Conservation (phyloP, 306 rosid genomes). For the Carpinus viminea region DNA sequence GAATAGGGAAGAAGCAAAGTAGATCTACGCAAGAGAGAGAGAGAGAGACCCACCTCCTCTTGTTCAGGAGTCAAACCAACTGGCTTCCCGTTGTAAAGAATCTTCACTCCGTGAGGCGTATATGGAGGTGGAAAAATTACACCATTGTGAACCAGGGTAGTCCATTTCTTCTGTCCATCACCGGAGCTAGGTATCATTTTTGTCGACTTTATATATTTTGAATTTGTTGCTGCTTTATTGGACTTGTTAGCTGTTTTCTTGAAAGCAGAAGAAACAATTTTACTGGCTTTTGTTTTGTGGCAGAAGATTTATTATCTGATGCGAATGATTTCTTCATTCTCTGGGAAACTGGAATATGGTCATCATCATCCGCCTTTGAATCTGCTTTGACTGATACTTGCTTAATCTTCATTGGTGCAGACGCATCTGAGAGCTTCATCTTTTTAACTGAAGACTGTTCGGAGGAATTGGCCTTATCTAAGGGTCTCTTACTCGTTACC, state of each 20-base stretch:
- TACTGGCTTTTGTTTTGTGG: conserved; percentile 26
- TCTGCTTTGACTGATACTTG: conserved; percentile 35
- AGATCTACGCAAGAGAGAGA: conserved; percentile 11
- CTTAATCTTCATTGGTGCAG: conserved; percentile 36
- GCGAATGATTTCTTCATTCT: conserved; percentile 40
- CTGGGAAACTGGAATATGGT: conserved; percentile 47
- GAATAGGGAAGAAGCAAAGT: neutral
- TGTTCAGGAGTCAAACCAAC: conserved; percentile 55
- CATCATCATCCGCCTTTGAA: conserved; percentile 44
- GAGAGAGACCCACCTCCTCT: neutral
- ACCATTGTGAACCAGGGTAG: conserved; percentile 87
- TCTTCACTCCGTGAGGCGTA: conserved; percentile 72
- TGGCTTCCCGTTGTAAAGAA: conserved; percentile 74
- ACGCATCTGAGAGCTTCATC: conserved; percentile 36
- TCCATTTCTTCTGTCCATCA: conserved; percentile 98
- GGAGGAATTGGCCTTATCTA: conserved; percentile 32
- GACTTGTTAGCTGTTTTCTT: conserved; percentile 37
- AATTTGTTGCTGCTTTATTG: conserved; percentile 41
- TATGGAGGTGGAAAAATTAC: conserved; percentile 95
- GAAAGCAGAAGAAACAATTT: conserved; percentile 36
- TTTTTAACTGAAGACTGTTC: conserved; percentile 41
- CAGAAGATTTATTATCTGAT: conserved; percentile 28
- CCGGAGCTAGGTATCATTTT: conserved; percentile 80
- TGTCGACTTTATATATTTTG: conserved; percentile 78
- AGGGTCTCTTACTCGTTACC: conserved; percentile 47